Evolutionary conservation across 139 green algal species (phyloP).

Genomic region (Chlorella sorokiniana): DNA sequence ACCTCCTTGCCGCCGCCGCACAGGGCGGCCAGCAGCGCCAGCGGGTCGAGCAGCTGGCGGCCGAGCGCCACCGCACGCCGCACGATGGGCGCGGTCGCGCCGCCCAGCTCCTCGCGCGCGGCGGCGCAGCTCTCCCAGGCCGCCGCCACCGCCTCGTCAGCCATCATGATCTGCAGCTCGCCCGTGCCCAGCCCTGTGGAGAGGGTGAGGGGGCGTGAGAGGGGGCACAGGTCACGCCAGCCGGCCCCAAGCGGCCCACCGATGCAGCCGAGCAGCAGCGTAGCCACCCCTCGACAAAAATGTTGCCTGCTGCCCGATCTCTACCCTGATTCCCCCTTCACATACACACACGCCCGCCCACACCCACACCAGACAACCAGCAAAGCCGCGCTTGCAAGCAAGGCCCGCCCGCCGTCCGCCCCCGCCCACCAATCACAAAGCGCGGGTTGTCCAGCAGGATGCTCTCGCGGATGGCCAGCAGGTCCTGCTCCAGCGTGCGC

Average conservation of each 20-base stretch:
- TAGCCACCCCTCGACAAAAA: no score
- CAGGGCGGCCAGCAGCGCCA: conserved; percentile 80
- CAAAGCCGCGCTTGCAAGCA: not conserved
- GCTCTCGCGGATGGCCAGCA: conserved; percentile 60
- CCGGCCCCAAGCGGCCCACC: no score
- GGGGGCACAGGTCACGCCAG: not conserved
- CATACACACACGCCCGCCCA: not conserved
- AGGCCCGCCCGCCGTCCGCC: not conserved
- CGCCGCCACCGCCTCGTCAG: conserved; percentile 73
- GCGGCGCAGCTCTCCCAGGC: conserved; percentile 78
- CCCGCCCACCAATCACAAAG: conserved; percentile 43
- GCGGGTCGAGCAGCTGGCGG: conserved; percentile 79
- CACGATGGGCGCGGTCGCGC: conserved; percentile 58
- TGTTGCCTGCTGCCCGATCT: no score
- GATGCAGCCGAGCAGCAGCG: no score
- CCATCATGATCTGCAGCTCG: conserved; percentile 62
- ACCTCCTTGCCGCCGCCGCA: conserved; percentile 44
- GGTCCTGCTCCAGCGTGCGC: conserved; percentile 66
- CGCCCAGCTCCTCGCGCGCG: conserved; percentile 68
- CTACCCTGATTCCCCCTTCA: no score
- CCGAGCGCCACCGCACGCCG: conserved; percentile 84
- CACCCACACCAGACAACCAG: not conserved
- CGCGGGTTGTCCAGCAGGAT: conserved; percentile 63
- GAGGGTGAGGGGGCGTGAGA: not conserved
- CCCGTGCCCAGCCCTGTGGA: conserved; percentile 43